phyloP scores from a whole-genome alignment of 257 asterid genomes.

The Nicotiana undulata region DNA sequence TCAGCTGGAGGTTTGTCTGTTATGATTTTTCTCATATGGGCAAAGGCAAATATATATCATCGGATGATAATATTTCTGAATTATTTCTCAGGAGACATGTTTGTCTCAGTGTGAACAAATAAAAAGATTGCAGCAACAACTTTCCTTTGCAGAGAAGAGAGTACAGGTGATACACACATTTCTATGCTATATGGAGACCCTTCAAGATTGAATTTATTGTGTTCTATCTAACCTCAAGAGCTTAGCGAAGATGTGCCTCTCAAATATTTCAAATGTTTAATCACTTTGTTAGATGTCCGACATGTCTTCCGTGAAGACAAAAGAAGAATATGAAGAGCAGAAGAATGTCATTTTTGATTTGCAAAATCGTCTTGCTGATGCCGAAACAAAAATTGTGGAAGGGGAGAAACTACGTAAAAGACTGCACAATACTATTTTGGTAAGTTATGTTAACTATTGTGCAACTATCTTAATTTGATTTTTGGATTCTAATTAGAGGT shows the following conservation, averaged over 20 bases:
- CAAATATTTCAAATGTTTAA: not conserved
- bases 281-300: slow-evolving; percentile 49
- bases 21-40: not conserved
- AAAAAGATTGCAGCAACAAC: slow-evolving; percentile 57
- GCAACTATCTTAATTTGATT: not conserved
- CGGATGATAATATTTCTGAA: not conserved
- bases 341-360: slow-evolving; percentile 38
- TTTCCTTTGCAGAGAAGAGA: slow-evolving; percentile 54
- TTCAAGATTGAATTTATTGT: not conserved
- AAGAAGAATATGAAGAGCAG: slow-evolving; percentile 64
- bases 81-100: slow-evolving; percentile 53
- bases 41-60: not conserved
- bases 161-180: slow-evolving; percentile 35
- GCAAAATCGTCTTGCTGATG: slow-evolving; percentile 59
- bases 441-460: slow-evolving; percentile 11
- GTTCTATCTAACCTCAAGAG: not conserved
- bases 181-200: not conserved
- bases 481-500: not conserved
- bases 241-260: not conserved
- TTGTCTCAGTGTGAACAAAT: slow-evolving; percentile 59
- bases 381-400: slow-evolving; percentile 67
- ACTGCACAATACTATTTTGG: slow-evolving; percentile 89
- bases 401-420: slow-evolving; percentile 84
- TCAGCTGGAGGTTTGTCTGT: slow-evolving; percentile 57
- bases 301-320: slow-evolving; percentile 54